Conservation (phyloP, 1,284 basidiomycete genomes). For the Porogramme epimiltina region DNA sequence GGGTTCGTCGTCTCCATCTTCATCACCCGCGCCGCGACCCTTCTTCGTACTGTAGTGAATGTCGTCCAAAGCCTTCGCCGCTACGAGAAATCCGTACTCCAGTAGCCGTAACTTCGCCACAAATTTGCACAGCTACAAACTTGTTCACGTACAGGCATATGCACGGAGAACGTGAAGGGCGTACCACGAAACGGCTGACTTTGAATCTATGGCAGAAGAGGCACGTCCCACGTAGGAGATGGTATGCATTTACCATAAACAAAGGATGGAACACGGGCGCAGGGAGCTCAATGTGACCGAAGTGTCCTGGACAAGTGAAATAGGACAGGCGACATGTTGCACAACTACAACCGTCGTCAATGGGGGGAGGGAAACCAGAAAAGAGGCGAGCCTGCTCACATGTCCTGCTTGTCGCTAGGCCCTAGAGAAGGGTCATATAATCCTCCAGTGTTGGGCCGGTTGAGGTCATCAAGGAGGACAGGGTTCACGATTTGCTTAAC, state of each 20-base stretch:
- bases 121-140: constrained; percentile 74
- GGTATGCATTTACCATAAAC: constrained; percentile 93
- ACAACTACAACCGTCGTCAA: constrained; percentile 60
- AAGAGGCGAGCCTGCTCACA: constrained; percentile 56
- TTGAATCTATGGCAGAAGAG: constrained; percentile 97
- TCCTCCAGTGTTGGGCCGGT: constrained; percentile 90
- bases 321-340: constrained; percentile 91
- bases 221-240: constrained; percentile 89
- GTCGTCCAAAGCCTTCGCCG: constrained; percentile 78
- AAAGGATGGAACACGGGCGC: constrained; percentile 96
- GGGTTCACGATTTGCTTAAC: constrained; percentile 98
- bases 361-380: neutral
- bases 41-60: constrained; percentile 42
- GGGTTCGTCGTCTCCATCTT: constrained; percentile 47
- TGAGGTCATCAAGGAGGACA: constrained; percentile 90
- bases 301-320: constrained; percentile 97
- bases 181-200: constrained; percentile 73
- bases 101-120: constrained; percentile 87
- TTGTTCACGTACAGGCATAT: neutral
- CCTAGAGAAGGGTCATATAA: constrained; percentile 96
- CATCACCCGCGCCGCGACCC: constrained; percentile 42
- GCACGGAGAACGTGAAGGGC: constrained; percentile 31
- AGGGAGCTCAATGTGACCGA: constrained; percentile 98
- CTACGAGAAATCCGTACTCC: constrained; percentile 87
- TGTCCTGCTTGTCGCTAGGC: constrained; percentile 84